These are phyloP conservation scores for Tricharina praecox DNA, from an alignment of 495 filamentous ascomycete genomes.

Conservation along the genomic window DNA sequence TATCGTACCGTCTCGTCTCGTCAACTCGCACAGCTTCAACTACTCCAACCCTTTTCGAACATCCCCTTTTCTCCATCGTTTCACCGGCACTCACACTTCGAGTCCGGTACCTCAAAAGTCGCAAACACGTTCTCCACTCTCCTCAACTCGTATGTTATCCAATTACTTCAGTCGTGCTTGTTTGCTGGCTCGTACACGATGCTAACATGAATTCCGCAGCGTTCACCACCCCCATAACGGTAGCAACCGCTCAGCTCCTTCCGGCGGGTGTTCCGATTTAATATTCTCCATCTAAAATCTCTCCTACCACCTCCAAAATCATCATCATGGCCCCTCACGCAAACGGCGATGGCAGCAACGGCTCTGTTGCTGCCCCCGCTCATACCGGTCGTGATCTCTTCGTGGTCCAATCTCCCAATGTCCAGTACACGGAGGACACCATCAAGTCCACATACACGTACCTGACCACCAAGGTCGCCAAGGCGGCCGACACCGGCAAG, in stretches of 20 bases:
- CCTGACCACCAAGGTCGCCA: constrained; percentile 69
- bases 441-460: constrained; percentile 91
- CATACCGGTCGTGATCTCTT: constrained; percentile 44
- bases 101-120: constrained; percentile 40
- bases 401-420: constrained; percentile 78
- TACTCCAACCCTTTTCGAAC: constrained; percentile 8
- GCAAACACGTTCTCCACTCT: constrained; percentile 85
- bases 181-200: neutral
- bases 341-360: constrained; percentile 57
- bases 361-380: constrained; percentile 27
- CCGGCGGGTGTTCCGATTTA: constrained; percentile 74
- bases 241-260: constrained; percentile 82
- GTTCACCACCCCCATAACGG: constrained; percentile 94
- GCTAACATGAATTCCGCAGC: constrained; percentile 39
- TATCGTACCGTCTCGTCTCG: neutral
- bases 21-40: constrained; percentile 3
- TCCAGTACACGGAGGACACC: constrained; percentile 69
- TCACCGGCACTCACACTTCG: constrained; percentile 33
- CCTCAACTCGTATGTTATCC: constrained; percentile 57
- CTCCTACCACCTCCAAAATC: constrained; percentile 25
- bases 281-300: constrained; percentile 45
- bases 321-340: constrained; percentile 87
- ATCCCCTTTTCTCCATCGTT: neutral
- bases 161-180: neutral
- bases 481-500: constrained; percentile 55